Base-by-base conservation (phyloP, 805 yeast species). In the Priceomyces carsonii region DNA sequence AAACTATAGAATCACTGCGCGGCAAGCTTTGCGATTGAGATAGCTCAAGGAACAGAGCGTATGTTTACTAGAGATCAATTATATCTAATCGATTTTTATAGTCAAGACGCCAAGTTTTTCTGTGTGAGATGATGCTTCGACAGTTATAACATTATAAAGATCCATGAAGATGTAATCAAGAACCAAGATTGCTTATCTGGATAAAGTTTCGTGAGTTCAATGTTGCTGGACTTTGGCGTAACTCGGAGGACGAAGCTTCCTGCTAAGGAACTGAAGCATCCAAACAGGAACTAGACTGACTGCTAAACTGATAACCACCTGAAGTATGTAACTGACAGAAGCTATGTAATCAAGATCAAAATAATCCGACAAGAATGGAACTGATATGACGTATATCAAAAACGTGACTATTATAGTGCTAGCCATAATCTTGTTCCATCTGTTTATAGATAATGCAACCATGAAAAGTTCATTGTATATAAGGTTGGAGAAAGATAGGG, bases 211-310 rank as follows among this genome's bases (percentile, higher is more conserved):
- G n/a, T n/a, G n/a, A n/a, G n/a, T 5, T 34, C 44, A 80, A 36
- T 75, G 82, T 42, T 85, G 93, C 58, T 90, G 98, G 26, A 93
- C 98, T 59, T 93, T 93, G 6, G 97, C 97, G 59, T 93, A 93
- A 53, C 87, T 88, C 20, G 99, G 99, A 3, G 99, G 98, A 47
- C 89, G 78, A 38, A 93, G 59, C 42, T 70, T 79, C 44, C 95
- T 74, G 53, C 82, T 80, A 12, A 91, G 65, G 3, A 85, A 71
- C 59, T 86, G 86, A 3, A 82, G 80, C 2, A 83, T 65, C 96
- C 96, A 91, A 1, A 91, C 95, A 0, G 99, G 99, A 23, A 88
- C 60, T 38, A 91, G 67, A 5, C 96, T 83, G 3, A 86, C 64
- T 0, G 78, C 69, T 26, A 90, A 61, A 8, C 86, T 81, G 6